Conservation (phyloP, 805 yeast species). For the Naumovozyma castellii region DNA sequence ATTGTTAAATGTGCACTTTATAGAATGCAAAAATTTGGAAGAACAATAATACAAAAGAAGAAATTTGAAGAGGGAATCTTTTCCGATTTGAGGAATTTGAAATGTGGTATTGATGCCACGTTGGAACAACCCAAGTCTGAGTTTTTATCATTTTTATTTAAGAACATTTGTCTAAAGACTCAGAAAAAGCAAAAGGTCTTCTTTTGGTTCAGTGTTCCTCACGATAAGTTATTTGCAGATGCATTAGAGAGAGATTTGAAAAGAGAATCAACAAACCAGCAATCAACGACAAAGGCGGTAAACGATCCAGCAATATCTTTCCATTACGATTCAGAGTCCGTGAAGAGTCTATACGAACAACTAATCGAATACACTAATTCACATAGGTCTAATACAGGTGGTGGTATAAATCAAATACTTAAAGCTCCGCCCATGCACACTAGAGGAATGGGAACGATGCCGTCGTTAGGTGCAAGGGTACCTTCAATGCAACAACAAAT, state of each 20-base stretch:
- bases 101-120: conserved; percentile 79
- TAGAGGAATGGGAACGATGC: no score
- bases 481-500: no score
- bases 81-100: conserved; percentile 77
- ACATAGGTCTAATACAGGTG: no score
- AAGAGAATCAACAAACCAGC: conserved; percentile 53
- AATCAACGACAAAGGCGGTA: conserved; percentile 62
- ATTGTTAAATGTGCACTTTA: conserved; percentile 86
- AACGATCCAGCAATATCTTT: conserved; percentile 77
- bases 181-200: conserved; percentile 96
- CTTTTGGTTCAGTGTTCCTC: conserved; percentile 94
- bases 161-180: conserved; percentile 80
- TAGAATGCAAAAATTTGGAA: conserved; percentile 82
- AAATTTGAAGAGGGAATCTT: conserved; percentile 96
- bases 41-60: conserved; percentile 74
- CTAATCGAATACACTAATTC: conserved; percentile 31
- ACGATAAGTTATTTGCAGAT: conserved; percentile 83
- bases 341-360: conserved; percentile 43
- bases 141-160: conserved; percentile 73
- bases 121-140: conserved; percentile 80
- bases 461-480: no score
- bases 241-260: conserved; percentile 88
- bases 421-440: no score
- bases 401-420: no score
- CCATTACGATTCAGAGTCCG: conserved; percentile 41